Evolutionary conservation across 129 eudicot species (phyloP), one percentile per base, ranked within the genome.

Genomic region (Solidago caesia): DNA sequence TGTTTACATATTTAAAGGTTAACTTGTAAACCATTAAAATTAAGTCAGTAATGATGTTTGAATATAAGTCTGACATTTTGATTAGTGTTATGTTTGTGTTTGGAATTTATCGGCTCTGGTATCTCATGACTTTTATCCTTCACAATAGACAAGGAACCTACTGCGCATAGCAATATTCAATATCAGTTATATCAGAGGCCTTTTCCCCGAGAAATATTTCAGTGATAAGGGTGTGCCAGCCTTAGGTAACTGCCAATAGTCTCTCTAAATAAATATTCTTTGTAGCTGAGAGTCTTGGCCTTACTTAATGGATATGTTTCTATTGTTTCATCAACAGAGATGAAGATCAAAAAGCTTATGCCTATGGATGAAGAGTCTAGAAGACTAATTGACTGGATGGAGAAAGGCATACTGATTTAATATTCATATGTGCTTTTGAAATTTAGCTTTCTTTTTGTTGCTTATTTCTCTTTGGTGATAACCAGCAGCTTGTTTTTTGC

Each of bases 371-470:
- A 86, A 4, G 98, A 93, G 82, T 90, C 98, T 7, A 92, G 98
- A 45, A 90, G 98, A 76, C 92, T 93, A 45, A 85, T 90, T 77
- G 98, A 93, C 75, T 93, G 98, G 98, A 93, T 90, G 98, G 98
- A 93, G 88, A 93, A 93, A 93, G 98, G 98, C 75, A 79, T 66
- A 71, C 67, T 53, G 33, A 79, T 75, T 49, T 67, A 13, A 64
- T 39, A 12, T 44, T 11, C 44, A 48, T 51, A 41, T 53, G 61
- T 55, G 73, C 39, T 65, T 68, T 49, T 10, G n/a, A 51, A 1
- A 57, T 65, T 13, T 59, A 21, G 39, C 9, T 26, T 57, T 59
- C 52, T 33, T 49, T 21, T 70, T 51, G 57, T 64, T 48, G 14
- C 71, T 51, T 59, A 15, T 41, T 68, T 68, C 72, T 74, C 61